These are phyloP conservation scores for Candida mattraensis DNA, from an alignment of 805 yeast species.

Conservation along the genomic window DNA sequence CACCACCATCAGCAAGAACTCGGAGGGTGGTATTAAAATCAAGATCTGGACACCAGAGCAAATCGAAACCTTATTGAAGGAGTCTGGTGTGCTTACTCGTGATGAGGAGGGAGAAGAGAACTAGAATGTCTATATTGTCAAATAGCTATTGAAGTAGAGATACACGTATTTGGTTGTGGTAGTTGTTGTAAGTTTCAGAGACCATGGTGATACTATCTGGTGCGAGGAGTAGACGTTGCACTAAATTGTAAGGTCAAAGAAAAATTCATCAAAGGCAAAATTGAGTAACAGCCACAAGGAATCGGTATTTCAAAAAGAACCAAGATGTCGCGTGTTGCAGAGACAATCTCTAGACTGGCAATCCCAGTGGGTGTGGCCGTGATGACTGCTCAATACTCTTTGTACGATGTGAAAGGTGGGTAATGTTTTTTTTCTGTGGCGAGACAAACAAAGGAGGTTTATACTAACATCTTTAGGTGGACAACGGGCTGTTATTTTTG, in stretches of 20 bases:
- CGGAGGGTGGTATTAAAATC: conserved; percentile 54
- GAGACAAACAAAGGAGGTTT: not conserved
- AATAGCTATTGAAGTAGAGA: conserved; percentile 6
- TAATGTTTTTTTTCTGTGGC: too few species aligned
- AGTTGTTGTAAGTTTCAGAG: not conserved
- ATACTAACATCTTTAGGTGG: conserved; percentile 49
- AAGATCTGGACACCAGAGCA: conserved; percentile 81
- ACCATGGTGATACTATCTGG: too few species aligned
- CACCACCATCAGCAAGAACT: conserved; percentile 65
- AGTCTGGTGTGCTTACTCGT: conserved; percentile 57
- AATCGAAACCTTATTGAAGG: conserved; percentile 70
- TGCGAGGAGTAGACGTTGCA: too few species aligned
- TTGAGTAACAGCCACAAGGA: not conserved
- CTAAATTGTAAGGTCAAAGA: too few species aligned
- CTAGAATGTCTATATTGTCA: conserved; percentile 4
- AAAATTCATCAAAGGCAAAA: too few species aligned
- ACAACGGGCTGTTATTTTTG: conserved; percentile 91
- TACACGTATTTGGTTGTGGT: not conserved
- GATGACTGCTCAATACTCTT: conserved; percentile 73
- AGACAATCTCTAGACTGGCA: conserved; percentile 50
- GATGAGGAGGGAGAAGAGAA: conserved; percentile 47
- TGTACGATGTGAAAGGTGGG: conserved; percentile 83
- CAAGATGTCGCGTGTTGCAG: conserved; percentile 42
- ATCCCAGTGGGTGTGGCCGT: conserved; percentile 69
- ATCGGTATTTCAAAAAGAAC: not conserved